These are phyloP conservation scores for Lepidium aucheri DNA, from an alignment of 345 rosid genomes.

Conservation along the genomic window DNA sequence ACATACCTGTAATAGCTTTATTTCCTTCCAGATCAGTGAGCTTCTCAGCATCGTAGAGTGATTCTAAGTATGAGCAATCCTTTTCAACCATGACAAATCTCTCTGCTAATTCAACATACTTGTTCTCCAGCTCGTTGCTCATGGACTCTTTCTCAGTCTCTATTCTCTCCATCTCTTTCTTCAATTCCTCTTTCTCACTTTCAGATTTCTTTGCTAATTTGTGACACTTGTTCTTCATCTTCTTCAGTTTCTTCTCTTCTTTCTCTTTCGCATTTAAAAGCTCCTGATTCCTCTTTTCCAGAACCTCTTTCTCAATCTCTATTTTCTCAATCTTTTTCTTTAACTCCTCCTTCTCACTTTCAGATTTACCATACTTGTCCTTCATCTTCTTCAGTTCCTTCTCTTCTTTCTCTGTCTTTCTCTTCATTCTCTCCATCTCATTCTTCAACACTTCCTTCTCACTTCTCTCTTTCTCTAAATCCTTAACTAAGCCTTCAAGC, in stretches of 20 bases:
- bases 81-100: neutral
- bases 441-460: neutral
- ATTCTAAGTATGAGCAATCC: neutral
- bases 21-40: neutral
- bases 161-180: neutral
- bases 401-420: no score
- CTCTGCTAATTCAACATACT: neutral
- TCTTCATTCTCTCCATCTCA: no score
- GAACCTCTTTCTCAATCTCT: neutral
- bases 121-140: neutral
- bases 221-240: neutral
- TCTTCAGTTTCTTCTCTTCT: neutral
- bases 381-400: no score
- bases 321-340: neutral
- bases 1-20: neutral
- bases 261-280: neutral
- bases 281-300: neutral
- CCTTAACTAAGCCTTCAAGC: neutral
- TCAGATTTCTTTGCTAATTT: neutral
- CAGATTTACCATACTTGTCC: no score
- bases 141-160: neutral
- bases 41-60: neutral
- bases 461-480: constrained; percentile 6
- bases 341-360: neutral
- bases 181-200: no score